Conservation (phyloP, 202 grass and related monocot species). For the Hordeum pubiflorum region DNA sequence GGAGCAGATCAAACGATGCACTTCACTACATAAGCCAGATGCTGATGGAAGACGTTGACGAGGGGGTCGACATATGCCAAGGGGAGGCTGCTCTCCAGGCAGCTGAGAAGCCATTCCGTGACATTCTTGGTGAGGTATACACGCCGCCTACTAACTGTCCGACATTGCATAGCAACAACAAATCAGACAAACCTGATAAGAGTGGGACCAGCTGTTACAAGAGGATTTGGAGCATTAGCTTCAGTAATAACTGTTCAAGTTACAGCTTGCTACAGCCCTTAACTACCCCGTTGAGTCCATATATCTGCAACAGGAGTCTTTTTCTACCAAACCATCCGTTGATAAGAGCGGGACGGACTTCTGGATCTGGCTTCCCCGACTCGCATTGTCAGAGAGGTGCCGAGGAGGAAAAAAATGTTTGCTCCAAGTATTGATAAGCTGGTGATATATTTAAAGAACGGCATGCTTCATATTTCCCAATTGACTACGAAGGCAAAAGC, state of each 20-base stretch:
- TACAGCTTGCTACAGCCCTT: neutral
- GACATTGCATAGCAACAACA: neutral
- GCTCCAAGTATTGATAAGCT: neutral
- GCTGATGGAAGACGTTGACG: slow-evolving; percentile 49
- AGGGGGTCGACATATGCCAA: slow-evolving; percentile 16
- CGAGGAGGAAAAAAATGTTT: neutral
- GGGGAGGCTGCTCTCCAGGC: neutral
- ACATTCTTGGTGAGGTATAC: neutral
- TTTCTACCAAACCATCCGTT: neutral
- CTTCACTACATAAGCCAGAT: slow-evolving; percentile 41
- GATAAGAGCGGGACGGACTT: neutral
- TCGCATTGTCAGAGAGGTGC: slow-evolving; percentile 17
- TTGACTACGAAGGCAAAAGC: neutral
- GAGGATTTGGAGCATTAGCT: neutral
- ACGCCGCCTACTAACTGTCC: neutral
- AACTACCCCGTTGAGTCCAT: neutral
- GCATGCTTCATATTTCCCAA: neutral
- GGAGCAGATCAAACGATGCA: slow-evolving; percentile 24
- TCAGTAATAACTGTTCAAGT: neutral
- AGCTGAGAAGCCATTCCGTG: neutral
- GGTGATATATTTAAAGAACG: neutral
- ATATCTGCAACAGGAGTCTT: neutral
- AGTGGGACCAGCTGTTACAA: neutral
- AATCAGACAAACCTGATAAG: neutral
- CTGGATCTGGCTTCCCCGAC: neutral